Evolutionary conservation across 805 yeast genomes (phyloP).

Genomic region (Metschnikowia henanensis): DNA sequence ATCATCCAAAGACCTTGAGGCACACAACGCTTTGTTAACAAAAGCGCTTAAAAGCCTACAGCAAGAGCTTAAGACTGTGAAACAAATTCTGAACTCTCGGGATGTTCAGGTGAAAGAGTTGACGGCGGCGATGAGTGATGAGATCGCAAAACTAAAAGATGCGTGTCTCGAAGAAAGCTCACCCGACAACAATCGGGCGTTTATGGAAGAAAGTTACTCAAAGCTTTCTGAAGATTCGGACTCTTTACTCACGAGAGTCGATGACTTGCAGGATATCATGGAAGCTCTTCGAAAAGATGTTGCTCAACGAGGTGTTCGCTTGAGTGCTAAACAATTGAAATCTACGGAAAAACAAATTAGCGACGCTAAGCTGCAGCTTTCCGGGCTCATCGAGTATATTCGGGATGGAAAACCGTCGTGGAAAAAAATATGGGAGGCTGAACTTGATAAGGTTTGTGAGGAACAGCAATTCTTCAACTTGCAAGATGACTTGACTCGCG

Average conservation of each 20-base stretch:
- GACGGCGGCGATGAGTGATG: slow-evolving; percentile 43
- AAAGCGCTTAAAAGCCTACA: slow-evolving; percentile 39
- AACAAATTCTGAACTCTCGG: slow-evolving; percentile 52
- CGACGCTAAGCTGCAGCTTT: slow-evolving; percentile 53
- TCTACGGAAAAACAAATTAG: slow-evolving; percentile 63
- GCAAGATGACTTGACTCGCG: slow-evolving; percentile 82
- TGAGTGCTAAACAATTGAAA: slow-evolving; percentile 70
- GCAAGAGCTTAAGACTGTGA: slow-evolving; percentile 57
- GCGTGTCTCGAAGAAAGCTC: slow-evolving; percentile 38
- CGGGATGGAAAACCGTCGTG: slow-evolving; percentile 74
- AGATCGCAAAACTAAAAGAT: slow-evolving; percentile 53
- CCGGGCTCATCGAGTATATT: slow-evolving; percentile 59
- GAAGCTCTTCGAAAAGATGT: slow-evolving; percentile 90
- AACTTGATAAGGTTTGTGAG: slow-evolving; percentile 84
- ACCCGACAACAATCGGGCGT: slow-evolving; percentile 45
- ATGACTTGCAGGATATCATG: slow-evolving; percentile 87
- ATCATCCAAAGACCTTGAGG: slow-evolving; percentile 2
- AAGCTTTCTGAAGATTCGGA: slow-evolving; percentile 80
- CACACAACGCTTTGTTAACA: slow-evolving; percentile 2
- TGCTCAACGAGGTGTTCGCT: slow-evolving; percentile 85
- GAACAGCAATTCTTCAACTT: slow-evolving; percentile 91
- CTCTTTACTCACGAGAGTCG: slow-evolving; percentile 70
- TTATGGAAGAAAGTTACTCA: slow-evolving; percentile 74
- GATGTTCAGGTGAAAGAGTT: slow-evolving; percentile 42
- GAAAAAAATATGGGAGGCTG: slow-evolving; percentile 91